Evolutionary conservation across 2,329 filamentous ascomycete genomes (phyloP), one percentile per base, ranked within the genome.

Genomic region (Diaporthe sp.): DNA sequence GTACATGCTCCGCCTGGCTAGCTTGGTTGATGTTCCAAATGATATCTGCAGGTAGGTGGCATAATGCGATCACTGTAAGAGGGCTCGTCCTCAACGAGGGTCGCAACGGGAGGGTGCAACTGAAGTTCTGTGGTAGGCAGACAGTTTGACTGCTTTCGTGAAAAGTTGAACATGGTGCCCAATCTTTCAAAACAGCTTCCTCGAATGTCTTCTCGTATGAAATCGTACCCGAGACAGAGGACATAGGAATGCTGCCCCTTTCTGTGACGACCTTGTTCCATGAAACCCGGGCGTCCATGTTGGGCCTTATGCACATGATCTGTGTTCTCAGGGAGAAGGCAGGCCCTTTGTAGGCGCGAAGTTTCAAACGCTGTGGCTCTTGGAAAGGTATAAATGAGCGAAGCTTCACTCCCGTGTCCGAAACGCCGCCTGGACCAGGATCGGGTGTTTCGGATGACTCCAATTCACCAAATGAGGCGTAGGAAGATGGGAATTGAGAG

Each of bases 171-270:
- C 58, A 61, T 2, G 1, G n/a, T 9, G 19, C 25, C 58, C 58
- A 61, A 22, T 25, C 37, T 15, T 9, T 5, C 34, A 61, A 25
- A 4, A 0, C 57, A 8, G 57, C 57, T 59, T 59, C 57, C 0
- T 59, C 34, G 22, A 59, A 59, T 25, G 57, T 59, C 15, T 39
- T n/a, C 8, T 59, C 57, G 10, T 59, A 59, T n/a, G 57, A 59
- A 9, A 59, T 59, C 2, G 34, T 39, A 42, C 57, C 57, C 1
- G 10, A n/a, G 3, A 59, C 25, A 0, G 22, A 42, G 15, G 57
- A 13, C 12, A 1, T 0, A 4, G 34, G 34, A 12, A 17, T 3
- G 5, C 22, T 39, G 4, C 57, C 34, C 2, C 1, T 2, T 25
- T 39, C 34, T 17, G 34, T 8, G 1, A 12, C 25, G 5, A 5